These are phyloP conservation scores for Nevesoporus exiguus DNA, from an alignment of 768 basidiomycete genomes.

Conservation along the genomic window DNA sequence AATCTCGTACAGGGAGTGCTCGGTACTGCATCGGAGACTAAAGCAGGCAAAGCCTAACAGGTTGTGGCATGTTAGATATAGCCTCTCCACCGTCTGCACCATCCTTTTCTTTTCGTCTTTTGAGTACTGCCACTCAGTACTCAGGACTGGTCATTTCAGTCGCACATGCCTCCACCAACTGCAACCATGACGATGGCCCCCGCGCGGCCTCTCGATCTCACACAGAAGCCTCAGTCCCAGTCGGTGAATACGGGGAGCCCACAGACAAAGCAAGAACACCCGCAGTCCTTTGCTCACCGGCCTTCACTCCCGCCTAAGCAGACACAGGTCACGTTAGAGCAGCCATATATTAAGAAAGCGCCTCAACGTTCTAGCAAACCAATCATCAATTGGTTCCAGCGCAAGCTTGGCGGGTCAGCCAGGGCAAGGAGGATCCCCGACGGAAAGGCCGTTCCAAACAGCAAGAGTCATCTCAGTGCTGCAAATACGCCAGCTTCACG, in stretches of 20 bases:
- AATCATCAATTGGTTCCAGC: constrained; percentile 87
- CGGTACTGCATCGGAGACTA: constrained; percentile 18
- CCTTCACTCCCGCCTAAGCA: constrained; percentile 19
- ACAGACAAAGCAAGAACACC: constrained; percentile 16
- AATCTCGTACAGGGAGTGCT: constrained; percentile 1
- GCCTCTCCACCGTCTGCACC: not conserved
- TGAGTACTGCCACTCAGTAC: not conserved
- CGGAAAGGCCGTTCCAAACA: constrained; percentile 14
- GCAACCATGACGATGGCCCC: constrained; percentile 12
- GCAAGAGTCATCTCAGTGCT: constrained; percentile 16
- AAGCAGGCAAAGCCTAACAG: constrained; percentile 5
- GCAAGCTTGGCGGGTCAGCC: constrained; percentile 73
- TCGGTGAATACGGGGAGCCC: constrained; percentile 1
- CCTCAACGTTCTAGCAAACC: constrained; percentile 75
- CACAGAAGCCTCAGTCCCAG: constrained; percentile 17
- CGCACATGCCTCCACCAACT: constrained; percentile 16
- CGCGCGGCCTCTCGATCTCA: constrained; percentile 12
- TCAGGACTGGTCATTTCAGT: constrained; percentile 1
- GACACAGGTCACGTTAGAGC: constrained; percentile 30
- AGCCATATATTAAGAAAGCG: constrained; percentile 53
- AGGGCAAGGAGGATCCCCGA: constrained; percentile 50
- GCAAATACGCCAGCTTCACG: constrained; percentile 15
- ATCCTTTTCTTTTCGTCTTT: not conserved
- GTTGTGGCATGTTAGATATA: constrained; percentile 5
- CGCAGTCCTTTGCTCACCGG: constrained; percentile 17